phyloP scores from a whole-genome alignment of 1,139 yeast genomes.

The Nakaseomyces bracarensis region DNA sequence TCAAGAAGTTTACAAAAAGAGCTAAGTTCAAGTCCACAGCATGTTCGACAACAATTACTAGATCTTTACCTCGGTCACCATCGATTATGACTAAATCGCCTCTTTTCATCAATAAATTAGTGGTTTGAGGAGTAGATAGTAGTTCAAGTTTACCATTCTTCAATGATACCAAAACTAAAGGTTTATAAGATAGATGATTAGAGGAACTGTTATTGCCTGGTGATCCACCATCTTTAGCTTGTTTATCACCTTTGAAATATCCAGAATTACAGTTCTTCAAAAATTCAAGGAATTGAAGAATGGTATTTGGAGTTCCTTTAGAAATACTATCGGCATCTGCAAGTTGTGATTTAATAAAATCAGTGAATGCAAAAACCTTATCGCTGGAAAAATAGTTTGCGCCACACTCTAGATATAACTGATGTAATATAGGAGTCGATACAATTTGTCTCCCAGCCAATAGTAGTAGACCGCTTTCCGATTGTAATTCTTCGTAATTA shows the following conservation, averaged over 20 bases:
- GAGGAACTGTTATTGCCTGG: slow-evolving; percentile 8
- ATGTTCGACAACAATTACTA: slow-evolving; percentile 69
- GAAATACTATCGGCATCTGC: slow-evolving; percentile 4
- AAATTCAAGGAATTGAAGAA: slow-evolving; percentile 18
- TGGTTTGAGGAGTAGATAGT: slow-evolving; percentile 55
- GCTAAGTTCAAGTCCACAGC: slow-evolving; percentile 70
- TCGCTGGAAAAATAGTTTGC: slow-evolving; percentile 26
- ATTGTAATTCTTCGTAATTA: slow-evolving; percentile 8
- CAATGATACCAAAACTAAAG: slow-evolving; percentile 65
- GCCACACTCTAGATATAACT: slow-evolving; percentile 25
- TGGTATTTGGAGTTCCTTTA: neutral
- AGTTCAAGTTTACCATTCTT: slow-evolving; percentile 86
- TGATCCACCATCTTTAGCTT: slow-evolving; percentile 4
- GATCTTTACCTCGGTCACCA: slow-evolving; percentile 91
- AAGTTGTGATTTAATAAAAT: slow-evolving; percentile 17
- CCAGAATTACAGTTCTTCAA: slow-evolving; percentile 22
- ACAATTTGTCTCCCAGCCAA: slow-evolving; percentile 19
- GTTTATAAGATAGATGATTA: slow-evolving; percentile 31
- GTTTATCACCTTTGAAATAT: slow-evolving; percentile 9
- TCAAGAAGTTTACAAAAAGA: slow-evolving; percentile 67
- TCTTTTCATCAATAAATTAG: slow-evolving; percentile 47
- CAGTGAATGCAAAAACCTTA: slow-evolving; percentile 23
- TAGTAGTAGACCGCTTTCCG: slow-evolving; percentile 23
- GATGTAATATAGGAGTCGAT: slow-evolving; percentile 23
- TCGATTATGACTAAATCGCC: slow-evolving; percentile 89